Conservation (phyloP, 192 early-diverging fungal species). For the Coemansia sp. region DNA sequence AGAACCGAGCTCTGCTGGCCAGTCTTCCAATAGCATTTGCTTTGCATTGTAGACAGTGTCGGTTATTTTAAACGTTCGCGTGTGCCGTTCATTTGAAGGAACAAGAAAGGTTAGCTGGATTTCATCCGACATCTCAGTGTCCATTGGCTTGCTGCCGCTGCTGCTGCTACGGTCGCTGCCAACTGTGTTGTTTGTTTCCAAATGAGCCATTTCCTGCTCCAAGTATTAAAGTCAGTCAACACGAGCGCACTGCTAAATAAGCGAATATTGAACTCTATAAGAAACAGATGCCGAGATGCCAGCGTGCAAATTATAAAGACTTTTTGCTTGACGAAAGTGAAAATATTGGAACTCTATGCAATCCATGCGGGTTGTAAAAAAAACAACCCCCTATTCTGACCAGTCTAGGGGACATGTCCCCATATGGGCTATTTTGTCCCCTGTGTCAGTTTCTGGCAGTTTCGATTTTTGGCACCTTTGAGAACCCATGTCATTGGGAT, state of each 20-base stretch:
- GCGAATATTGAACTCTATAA: too few species aligned
- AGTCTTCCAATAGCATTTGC: constrained; percentile 30
- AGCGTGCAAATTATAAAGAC: too few species aligned
- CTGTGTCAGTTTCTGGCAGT: constrained; percentile 7
- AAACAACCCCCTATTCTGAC: too few species aligned
- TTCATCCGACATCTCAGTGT: constrained; percentile 10
- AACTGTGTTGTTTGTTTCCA: neutral
- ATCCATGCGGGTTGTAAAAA: too few species aligned
- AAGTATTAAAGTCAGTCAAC: too few species aligned
- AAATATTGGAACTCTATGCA: too few species aligned
- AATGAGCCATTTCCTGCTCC: neutral
- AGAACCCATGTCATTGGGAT: too few species aligned
- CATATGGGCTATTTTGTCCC: neutral
- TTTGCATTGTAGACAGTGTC: constrained; percentile 39
- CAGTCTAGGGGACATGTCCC: neutral
- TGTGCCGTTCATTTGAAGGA: constrained; percentile 28
- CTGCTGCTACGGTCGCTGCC: constrained; percentile 14
- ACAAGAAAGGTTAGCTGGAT: constrained; percentile 36
- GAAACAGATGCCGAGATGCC: too few species aligned
- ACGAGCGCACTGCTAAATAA: too few species aligned
- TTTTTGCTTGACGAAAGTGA: too few species aligned
- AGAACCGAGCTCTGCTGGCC: constrained; percentile 39
- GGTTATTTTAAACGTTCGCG: constrained; percentile 16
- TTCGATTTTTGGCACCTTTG: constrained; percentile 2
- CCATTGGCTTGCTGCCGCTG: constrained; percentile 12